phyloP scores from a whole-genome alignment of 495 filamentous ascomycete genomes.

The Bacidia rubella region DNA sequence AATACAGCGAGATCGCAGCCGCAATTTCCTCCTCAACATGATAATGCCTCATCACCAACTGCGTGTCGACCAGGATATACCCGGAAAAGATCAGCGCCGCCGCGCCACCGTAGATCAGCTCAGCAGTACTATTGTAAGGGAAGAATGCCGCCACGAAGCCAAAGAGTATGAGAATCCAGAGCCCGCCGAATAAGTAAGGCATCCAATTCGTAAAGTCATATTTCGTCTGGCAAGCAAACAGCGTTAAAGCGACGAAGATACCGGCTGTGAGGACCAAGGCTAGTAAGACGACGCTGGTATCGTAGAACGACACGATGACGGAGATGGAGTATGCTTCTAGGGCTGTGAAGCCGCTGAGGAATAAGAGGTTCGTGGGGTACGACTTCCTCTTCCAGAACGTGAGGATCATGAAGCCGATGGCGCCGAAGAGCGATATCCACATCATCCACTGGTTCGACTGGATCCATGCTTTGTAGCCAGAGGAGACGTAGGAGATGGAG shows the following conservation, averaged over 20 bases:
- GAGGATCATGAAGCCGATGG: constrained; percentile 67
- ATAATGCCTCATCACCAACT: constrained; percentile 85
- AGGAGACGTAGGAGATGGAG: constrained; percentile 72
- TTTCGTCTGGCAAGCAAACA: constrained; percentile 94
- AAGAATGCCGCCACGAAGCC: constrained; percentile 83
- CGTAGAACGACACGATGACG: constrained; percentile 80
- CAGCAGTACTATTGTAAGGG: constrained; percentile 58
- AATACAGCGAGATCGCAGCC: constrained; percentile 84
- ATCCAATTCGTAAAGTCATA: constrained; percentile 97
- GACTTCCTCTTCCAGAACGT: constrained; percentile 98
- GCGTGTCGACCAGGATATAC: constrained; percentile 93
- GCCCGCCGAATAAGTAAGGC: constrained; percentile 80
- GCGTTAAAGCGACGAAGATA: constrained; percentile 82
- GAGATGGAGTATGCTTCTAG: constrained; percentile 89
- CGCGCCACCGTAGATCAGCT: constrained; percentile 71
- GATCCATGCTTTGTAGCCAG: constrained; percentile 73
- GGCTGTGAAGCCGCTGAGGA: constrained; percentile 81
- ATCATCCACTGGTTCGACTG: constrained; percentile 72
- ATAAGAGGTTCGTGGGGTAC: constrained; percentile 88
- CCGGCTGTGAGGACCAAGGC: constrained; percentile 81
- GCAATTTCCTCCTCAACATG: constrained; percentile 99
- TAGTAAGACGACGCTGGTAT: constrained; percentile 68
- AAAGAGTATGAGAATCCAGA: constrained; percentile 86
- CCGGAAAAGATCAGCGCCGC: constrained; percentile 79
- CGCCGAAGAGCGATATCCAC: constrained; percentile 68